Percentiles rank a stretch among this genome's conserved stretches.
Conservation (phyloP, 2,329 filamentous ascomycete genomes). For the Alternaria sp. region DNA sequence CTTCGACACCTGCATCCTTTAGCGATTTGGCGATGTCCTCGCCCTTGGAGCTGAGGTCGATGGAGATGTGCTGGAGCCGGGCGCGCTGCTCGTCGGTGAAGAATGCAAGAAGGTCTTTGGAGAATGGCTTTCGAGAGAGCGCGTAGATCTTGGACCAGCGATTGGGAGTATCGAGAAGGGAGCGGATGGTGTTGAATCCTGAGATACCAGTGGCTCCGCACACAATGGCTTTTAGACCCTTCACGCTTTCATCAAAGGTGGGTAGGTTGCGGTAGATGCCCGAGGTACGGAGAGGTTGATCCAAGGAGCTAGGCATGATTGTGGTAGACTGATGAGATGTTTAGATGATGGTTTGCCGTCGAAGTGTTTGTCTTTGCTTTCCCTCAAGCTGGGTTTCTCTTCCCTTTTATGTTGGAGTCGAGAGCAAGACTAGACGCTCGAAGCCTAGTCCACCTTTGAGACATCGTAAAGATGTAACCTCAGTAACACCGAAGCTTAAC, state of each 20-base stretch:
- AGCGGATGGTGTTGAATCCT: conserved; percentile 19
- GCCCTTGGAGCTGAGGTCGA: conserved; percentile 16
- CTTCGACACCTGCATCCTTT: neutral
- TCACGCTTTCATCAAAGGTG: conserved; percentile 13
- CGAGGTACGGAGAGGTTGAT: conserved; percentile 19
- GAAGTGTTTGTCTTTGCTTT: neutral
- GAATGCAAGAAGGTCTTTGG: conserved; percentile 9
- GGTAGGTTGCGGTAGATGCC: conserved; percentile 26
- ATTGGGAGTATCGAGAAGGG: conserved; percentile 15
- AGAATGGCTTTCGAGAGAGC: conserved; percentile 11
- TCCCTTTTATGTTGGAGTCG: neutral
- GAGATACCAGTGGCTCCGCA: conserved; percentile 24
- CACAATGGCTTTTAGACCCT: conserved; percentile 21
- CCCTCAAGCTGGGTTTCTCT: neutral
- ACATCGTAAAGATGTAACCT: neutral
- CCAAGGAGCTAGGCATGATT: conserved; percentile 14
- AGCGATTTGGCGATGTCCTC: conserved; percentile 16
- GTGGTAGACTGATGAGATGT: neutral
- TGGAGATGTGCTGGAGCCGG: conserved; percentile 19
- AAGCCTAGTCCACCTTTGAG: neutral
- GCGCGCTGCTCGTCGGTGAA: conserved; percentile 14
- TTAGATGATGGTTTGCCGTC: neutral
- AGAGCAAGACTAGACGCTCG: neutral
- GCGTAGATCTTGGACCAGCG: conserved; percentile 25
- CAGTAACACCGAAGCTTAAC: neutral